Base-by-base conservation (phyloP, 805 yeast genomes). In the Yamadazyma tumulicola region DNA sequence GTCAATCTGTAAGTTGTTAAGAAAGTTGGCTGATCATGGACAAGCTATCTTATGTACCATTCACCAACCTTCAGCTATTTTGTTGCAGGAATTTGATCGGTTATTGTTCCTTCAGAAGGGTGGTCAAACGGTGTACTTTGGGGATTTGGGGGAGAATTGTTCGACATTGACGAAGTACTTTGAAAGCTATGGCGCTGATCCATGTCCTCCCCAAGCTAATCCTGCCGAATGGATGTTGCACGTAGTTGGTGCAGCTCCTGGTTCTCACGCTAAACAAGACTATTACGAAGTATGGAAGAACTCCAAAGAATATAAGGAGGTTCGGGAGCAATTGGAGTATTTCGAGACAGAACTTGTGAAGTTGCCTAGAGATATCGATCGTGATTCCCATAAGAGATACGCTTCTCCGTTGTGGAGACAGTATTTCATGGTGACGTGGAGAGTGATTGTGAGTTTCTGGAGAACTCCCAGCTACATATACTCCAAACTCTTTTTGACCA, bases 141-240 rank as follows among this genome's bases (percentile, higher is more conserved):
- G 94, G 48, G 88, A 82, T 43, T 76, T 83, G 48, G 93, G 93
- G 46, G 65, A 69, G 40, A 74, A 76, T 52, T 81, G 84, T 33
- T 38, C 48, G 23, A 65, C 78, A 3, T 65, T 84, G 57, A 73
- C 79, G 27, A 54, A 67, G 38, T 84, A 83, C 56, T 83, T 83
- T 51, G 89, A 83, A 61, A 70, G 70, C 46, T 60, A 80, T 53
- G 85, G 95, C 22, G 87, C 89, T 26, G 59, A 53, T 29, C 52
- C 52, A 29, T 62, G 68, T 51, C 67, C 67, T 11, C 37, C 42
- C 21, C 61, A 59, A 46, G 62, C 67, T 6, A 61, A 61, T 41
- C 67, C 67, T 6, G 67, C 66, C 11, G 95, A 86, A 64, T 87
- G 94, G 93, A 87, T 87, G 95, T 67, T 87, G 59, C 84, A 83